These are phyloP conservation scores for Kappamyces sp. DNA, from an alignment of 192 early-diverging fungal species.

Conservation along the genomic window DNA sequence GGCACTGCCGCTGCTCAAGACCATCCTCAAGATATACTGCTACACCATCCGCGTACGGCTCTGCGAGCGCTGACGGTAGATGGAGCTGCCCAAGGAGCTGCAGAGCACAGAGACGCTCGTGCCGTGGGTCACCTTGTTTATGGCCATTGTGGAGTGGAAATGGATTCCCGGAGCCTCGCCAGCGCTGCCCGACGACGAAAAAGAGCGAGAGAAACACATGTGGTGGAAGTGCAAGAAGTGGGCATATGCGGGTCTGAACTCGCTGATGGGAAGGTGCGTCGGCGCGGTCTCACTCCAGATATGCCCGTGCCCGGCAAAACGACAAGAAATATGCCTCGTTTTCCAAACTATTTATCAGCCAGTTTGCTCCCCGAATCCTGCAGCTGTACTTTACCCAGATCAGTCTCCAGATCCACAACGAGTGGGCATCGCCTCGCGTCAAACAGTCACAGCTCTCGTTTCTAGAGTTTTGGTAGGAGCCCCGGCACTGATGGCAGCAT, in stretches of 20 bases:
- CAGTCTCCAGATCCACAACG: constrained; percentile 62
- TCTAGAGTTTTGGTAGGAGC: constrained; percentile 62
- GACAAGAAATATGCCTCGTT: constrained; percentile 51
- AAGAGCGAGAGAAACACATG: constrained; percentile 74
- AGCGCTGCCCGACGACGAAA: constrained; percentile 31
- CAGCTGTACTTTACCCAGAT: constrained; percentile 79
- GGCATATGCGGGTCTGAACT: constrained; percentile 80
- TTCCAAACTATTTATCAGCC: constrained; percentile 74
- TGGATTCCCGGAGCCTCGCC: constrained; percentile 21
- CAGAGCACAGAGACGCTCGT: constrained; percentile 66
- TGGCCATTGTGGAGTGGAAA: constrained; percentile 60
- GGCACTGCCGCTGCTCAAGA: constrained; percentile 72
- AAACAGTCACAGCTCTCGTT: constrained; percentile 69
- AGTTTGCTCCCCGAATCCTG: constrained; percentile 88
- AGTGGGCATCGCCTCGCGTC: constrained; percentile 68
- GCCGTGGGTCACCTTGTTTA: constrained; percentile 83
- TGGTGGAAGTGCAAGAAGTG: constrained; percentile 96
- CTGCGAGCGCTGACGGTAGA: background rate
- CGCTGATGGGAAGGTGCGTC: constrained; percentile 57
- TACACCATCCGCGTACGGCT: constrained; percentile 11
- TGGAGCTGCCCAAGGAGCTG: constrained; percentile 52
- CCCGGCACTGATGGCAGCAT: constrained; percentile 46
- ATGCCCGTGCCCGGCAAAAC: constrained; percentile 5
- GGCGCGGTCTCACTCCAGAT: background rate
- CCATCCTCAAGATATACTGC: constrained; percentile 64